Percentiles rank a stretch among this genome's conserved stretches.
Evolutionary conservation across 768 basidiomycete species (phyloP).

Genomic region (Leccinum subgranulosum): DNA sequence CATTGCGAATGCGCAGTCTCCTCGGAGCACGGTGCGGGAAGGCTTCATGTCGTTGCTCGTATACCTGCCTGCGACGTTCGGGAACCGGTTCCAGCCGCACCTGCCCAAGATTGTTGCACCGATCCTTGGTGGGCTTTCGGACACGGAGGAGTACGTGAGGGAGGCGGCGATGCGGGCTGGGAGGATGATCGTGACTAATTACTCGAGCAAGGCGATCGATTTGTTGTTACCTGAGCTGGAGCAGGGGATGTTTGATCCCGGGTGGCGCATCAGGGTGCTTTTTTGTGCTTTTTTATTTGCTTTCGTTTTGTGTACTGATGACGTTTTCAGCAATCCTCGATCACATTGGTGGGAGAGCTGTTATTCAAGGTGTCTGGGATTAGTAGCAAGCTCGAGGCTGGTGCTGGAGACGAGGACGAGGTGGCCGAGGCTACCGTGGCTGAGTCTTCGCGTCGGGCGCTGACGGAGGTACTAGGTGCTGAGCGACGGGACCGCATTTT

Average conservation of each 20-base stretch:
- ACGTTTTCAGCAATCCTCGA: constrained; percentile 75
- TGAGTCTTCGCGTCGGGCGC: constrained; percentile 80
- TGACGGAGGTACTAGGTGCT: constrained; percentile 82
- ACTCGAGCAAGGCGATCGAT: constrained; percentile 89
- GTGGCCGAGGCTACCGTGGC: constrained; percentile 59
- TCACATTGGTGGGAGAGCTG: constrained; percentile 92
- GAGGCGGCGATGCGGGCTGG: constrained; percentile 99
- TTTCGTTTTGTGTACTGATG: not conserved
- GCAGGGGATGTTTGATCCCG: constrained; percentile 88
- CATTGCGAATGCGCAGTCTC: constrained; percentile 85
- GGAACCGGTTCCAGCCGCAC: constrained; percentile 94
- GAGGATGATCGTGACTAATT: constrained; percentile 95
- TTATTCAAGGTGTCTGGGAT: constrained; percentile 97
- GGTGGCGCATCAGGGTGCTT: constrained; percentile 91
- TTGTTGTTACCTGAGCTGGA: constrained; percentile 92
- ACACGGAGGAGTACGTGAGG: constrained; percentile 91
- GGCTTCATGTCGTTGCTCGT: constrained; percentile 98
- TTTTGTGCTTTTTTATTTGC: not conserved
- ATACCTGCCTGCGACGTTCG: constrained; percentile 93
- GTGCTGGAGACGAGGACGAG: constrained; percentile 74
- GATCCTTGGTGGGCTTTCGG: constrained; percentile 87
- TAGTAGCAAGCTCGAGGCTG: constrained; percentile 75
- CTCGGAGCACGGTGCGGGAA: constrained; percentile 88
- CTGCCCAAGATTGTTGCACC: constrained; percentile 92
- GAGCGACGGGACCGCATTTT: constrained; percentile 91